Percentiles rank a stretch among this genome's conserved stretches.
Evolutionary conservation across 495 filamentous ascomycete species (phyloP).

Genomic region (Cercophora samala): DNA sequence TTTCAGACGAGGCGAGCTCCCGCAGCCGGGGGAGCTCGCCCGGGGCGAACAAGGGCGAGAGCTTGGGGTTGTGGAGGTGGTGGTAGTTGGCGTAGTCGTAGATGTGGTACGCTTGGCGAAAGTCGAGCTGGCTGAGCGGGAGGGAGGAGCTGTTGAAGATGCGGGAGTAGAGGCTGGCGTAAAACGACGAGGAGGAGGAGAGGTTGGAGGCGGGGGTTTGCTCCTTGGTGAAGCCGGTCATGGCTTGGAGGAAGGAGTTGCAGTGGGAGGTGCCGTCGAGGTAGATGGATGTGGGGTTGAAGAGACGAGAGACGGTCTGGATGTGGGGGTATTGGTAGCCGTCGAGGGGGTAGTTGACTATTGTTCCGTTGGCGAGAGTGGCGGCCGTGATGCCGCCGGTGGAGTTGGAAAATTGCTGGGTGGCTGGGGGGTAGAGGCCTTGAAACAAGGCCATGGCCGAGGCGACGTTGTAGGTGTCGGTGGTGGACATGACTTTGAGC

Average conservation of each 20-base stretch:
- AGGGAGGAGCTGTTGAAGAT: slow-evolving; percentile 31
- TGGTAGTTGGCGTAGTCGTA: slow-evolving; percentile 45
- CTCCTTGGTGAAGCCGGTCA: slow-evolving; percentile 28
- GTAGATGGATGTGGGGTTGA: slow-evolving; percentile 38
- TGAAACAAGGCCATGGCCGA: slow-evolving; percentile 43
- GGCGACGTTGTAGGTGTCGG: slow-evolving; percentile 33
- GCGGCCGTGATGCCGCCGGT: slow-evolving; percentile 35
- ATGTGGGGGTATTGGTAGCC: slow-evolving; percentile 46
- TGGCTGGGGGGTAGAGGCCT: slow-evolving; percentile 43
- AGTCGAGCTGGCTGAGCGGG: slow-evolving; percentile 30
- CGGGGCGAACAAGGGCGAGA: slow-evolving; percentile 16
- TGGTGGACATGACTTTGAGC: slow-evolving; percentile 34
- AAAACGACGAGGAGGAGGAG: slow-evolving; percentile 22
- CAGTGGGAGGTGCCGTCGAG: slow-evolving; percentile 35
- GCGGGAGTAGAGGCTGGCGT: slow-evolving; percentile 31
- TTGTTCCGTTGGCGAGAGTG: slow-evolving; percentile 29
- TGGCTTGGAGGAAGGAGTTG: slow-evolving; percentile 29
- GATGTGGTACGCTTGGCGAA: slow-evolving; percentile 40
- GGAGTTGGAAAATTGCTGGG: slow-evolving; percentile 23
- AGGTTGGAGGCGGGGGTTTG: slow-evolving; percentile 15
- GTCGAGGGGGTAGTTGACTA: slow-evolving; percentile 36
- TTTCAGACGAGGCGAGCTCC: slow-evolving; percentile 34
- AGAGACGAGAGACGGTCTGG: slow-evolving; percentile 21
- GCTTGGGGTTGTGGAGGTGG: slow-evolving; percentile 32
- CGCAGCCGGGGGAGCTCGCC: slow-evolving; percentile 29